phyloP scores from a whole-genome alignment of 345 rosid genomes.

The Streptanthus diversifolius region DNA sequence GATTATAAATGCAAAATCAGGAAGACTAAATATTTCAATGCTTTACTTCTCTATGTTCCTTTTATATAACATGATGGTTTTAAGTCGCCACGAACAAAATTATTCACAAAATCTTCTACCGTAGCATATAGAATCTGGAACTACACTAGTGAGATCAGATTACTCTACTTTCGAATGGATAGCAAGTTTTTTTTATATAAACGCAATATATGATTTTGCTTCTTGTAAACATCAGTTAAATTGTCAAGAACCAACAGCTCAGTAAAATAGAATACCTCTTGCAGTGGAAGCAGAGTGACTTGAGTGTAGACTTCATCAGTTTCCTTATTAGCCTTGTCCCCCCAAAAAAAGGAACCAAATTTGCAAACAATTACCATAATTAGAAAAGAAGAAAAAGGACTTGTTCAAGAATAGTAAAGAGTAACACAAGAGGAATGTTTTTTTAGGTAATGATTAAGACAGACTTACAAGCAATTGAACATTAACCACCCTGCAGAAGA shows the following conservation, averaged over 20 bases:
- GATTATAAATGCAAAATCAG: not conserved
- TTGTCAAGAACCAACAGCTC: not conserved
- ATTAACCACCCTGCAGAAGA: constrained; percentile 66
- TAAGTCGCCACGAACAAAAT: not conserved
- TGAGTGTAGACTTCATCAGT: constrained; percentile 86
- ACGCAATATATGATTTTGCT: not conserved
- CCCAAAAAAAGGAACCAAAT: not conserved
- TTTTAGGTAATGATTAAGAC: constrained; percentile 11
- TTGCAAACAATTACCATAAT: constrained; percentile 21
- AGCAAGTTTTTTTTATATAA: not conserved
- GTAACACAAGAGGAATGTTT: constrained; percentile 6
- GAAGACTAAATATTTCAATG: not conserved
- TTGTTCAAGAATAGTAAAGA: constrained; percentile 23
- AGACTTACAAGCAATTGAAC: constrained; percentile 67
- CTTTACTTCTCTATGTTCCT: not conserved
- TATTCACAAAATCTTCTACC: constrained; percentile 1
- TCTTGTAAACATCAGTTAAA: not conserved
- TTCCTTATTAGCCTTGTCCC: constrained; percentile 74
- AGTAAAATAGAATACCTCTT: constrained; percentile 51
- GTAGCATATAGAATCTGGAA: not conserved
- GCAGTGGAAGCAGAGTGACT: constrained; percentile 66
- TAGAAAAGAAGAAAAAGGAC: constrained; percentile 5
- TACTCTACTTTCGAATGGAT: not conserved
- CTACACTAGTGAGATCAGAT: not conserved
- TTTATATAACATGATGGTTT: not conserved